Base-by-base conservation (phyloP, 352 stramenopile species). In the Globisporangium uncinulatum region DNA sequence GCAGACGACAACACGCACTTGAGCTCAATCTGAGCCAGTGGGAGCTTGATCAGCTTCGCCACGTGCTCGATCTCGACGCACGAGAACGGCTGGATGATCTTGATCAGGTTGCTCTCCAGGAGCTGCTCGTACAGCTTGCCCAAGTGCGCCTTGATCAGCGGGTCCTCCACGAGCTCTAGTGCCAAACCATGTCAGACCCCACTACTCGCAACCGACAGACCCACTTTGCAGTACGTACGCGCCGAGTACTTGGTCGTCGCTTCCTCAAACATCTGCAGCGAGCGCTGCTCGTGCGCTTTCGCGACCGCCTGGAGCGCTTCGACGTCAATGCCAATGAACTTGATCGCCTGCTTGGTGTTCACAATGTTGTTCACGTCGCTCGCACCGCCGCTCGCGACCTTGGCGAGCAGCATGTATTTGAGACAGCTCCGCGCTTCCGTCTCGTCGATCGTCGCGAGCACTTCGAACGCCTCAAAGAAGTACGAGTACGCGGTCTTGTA, bases 401-500 rank as follows among this genome's bases (percentile, higher is more conserved):
- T 97, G 66, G 91, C 95, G 4, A 99, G 82, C 70, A 99, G 86
- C 97, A 99, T 99, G 75, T 99, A 99, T 83, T 99, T 98, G 41
- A 99, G 78, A 57, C 89, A 98, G 37, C 75, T 74, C 31, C 95
- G 65, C 19, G 85, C 81, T 32, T 92, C 80, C 17, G 70, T 65
- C 54, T 96, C 79, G 67, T 98, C 93, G 14, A 98, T 69, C 43
- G 84, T 83, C 52, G 97, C 87, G 48, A 99, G 97, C 7, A 94
- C 96, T 70, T 98, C 95, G 57, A 98, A 98, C 0, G 91, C 83
- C 66, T 99, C 97, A 54, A 99, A 96, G 75, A 99, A 99, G 86
- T 99, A 99, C 47, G 96, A 99, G 71, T 99, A 98, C 11, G 96
- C 94, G 17, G 97, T 99, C 76, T 98, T 98, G 83, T 99, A 99